Evolutionary conservation across 2,329 filamentous ascomycete genomes (phyloP).

Genomic region (Meredithiella fracta): DNA sequence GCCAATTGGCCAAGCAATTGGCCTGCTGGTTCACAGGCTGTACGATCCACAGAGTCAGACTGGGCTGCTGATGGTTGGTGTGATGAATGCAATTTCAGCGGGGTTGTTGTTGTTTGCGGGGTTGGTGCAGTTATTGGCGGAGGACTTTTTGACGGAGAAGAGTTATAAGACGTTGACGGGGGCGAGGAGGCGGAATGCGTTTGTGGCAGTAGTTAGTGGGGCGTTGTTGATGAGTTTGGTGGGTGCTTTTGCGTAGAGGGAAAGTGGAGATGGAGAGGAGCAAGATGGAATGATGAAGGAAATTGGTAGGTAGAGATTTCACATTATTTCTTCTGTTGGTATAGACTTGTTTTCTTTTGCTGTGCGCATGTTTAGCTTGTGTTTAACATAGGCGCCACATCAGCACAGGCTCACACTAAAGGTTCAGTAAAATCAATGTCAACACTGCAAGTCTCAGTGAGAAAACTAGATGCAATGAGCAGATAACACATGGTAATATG

Average conservation of each 20-base stretch:
- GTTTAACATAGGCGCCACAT: too few species aligned
- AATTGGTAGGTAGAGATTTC: not conserved
- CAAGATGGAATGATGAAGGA: not conserved
- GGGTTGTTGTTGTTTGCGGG: constrained; percentile 69
- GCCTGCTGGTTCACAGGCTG: constrained; percentile 57
- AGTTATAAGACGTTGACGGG: constrained; percentile 53
- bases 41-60: constrained; percentile 65
- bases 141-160: constrained; percentile 67
- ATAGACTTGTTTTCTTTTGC: not conserved
- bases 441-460: too few species aligned
- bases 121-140: constrained; percentile 66
- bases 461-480: too few species aligned
- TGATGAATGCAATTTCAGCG: constrained; percentile 74
- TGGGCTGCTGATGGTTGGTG: constrained; percentile 65
- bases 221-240: constrained; percentile 55
- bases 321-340: not conserved
- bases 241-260: constrained; percentile 50
- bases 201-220: constrained; percentile 44
- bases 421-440: too few species aligned
- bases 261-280: not conserved
- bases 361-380: too few species aligned
- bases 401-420: too few species aligned
- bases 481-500: too few species aligned
- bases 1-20: constrained; percentile 69
- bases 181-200: constrained; percentile 43